Conservation (phyloP, 208 protist species). For the Porcisia deanei region DNA sequence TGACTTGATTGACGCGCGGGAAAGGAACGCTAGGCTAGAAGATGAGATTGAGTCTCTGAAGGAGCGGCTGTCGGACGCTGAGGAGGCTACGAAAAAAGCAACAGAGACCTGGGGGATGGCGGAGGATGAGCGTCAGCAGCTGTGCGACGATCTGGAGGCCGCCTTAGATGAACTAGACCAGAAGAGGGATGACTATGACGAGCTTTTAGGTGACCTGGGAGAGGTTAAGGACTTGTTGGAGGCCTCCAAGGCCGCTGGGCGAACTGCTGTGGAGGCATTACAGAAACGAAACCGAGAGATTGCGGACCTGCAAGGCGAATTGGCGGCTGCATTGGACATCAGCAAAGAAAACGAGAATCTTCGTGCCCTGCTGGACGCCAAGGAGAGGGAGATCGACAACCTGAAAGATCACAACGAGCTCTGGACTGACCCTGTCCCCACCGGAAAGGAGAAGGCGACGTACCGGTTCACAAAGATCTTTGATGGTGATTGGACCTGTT, state of each 20-base stretch:
- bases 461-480: constrained; percentile 59
- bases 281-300: constrained; percentile 31
- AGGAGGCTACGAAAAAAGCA: background rate
- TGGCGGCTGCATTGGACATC: constrained; percentile 18
- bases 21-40: background rate
- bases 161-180: constrained; percentile 44
- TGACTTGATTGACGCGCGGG: constrained; percentile 8
- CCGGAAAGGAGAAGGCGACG: constrained; percentile 46
- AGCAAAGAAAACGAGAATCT: constrained; percentile 35
- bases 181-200: constrained; percentile 38
- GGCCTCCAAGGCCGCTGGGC: constrained; percentile 19
- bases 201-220: constrained; percentile 29
- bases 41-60: background rate
- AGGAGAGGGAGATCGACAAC: constrained; percentile 40
- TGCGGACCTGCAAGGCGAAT: constrained; percentile 27
- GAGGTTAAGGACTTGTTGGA: constrained; percentile 30
- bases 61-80: constrained; percentile 3
- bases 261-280: constrained; percentile 22
- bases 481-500: constrained; percentile 58
- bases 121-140: constrained; percentile 33
- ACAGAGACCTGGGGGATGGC: background rate
- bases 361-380: constrained; percentile 18
- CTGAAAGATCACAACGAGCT: constrained; percentile 34
- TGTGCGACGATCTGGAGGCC: constrained; percentile 37
- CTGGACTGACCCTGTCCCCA: constrained; percentile 25